Percentiles rank a stretch among this genome's conserved stretches.
These are phyloP conservation scores for Hericium erinaceus DNA, from an alignment of 768 basidiomycete species.

Conservation along the genomic window DNA sequence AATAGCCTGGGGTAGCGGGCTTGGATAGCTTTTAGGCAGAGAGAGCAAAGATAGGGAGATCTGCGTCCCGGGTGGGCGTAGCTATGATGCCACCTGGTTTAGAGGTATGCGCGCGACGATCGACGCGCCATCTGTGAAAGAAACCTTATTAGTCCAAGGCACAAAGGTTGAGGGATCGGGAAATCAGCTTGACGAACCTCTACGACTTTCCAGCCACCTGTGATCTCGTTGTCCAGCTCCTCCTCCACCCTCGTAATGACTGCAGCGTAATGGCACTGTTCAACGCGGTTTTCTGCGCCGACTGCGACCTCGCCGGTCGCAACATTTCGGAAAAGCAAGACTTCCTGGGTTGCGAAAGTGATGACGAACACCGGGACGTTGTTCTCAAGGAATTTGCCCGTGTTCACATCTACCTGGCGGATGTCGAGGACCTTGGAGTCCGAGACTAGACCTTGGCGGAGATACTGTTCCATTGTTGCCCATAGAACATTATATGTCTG, in stretches of 20 bases:
- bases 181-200: constrained; percentile 52
- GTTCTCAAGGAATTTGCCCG: constrained; percentile 86
- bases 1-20: neutral
- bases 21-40: neutral
- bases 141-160: neutral
- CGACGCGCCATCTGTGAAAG: neutral
- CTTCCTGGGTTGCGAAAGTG: constrained; percentile 89
- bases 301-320: constrained; percentile 81
- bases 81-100: neutral
- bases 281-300: constrained; percentile 84
- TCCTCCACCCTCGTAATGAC: constrained; percentile 83
- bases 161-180: neutral
- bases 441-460: constrained; percentile 81
- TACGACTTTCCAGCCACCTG: constrained; percentile 96
- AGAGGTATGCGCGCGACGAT: constrained; percentile 1
- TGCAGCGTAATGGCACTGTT: constrained; percentile 89
- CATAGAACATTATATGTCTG: constrained; percentile 97
- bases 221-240: constrained; percentile 85
- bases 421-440: constrained; percentile 96
- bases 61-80: neutral
- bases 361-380: constrained; percentile 85
- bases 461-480: constrained; percentile 94
- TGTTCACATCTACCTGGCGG: constrained; percentile 88
- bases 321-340: constrained; percentile 83
- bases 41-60: neutral